phyloP scores from a whole-genome alignment of 148 eudicot genomes.

The Pharnaceum exiguum region DNA sequence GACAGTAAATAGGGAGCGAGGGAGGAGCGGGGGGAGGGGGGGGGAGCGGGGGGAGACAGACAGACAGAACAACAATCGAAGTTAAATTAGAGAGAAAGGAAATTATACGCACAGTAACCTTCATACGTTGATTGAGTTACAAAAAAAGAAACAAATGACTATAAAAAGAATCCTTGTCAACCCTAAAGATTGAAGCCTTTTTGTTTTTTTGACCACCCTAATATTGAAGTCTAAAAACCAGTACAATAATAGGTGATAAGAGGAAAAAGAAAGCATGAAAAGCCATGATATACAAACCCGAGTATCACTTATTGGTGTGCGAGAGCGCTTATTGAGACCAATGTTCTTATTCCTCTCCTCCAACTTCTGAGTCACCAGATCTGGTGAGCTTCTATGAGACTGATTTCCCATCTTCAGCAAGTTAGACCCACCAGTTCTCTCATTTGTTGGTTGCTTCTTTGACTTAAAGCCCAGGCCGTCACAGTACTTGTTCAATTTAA shows the following conservation, averaged over 20 bases:
- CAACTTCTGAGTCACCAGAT: conserved; percentile 46
- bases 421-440: conserved; percentile 58
- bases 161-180: no score
- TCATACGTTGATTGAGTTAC: no score
- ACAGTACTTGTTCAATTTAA: conserved; percentile 49
- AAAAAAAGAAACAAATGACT: no score
- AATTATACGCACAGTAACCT: no score
- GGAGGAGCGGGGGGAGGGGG: no score
- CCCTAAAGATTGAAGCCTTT: no score
- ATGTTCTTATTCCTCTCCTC: conserved; percentile 66
- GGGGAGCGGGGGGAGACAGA: no score
- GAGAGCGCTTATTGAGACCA: conserved; percentile 69
- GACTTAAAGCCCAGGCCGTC: conserved; percentile 38
- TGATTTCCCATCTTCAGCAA: conserved; percentile 59
- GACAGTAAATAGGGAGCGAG: no score
- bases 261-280: neutral
- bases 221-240: neutral
- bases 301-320: conserved; percentile 75
- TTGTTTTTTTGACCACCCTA: no score
- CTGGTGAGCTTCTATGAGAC: conserved; percentile 54
- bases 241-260: neutral
- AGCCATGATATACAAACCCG: conserved; percentile 48
- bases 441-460: conserved; percentile 60
- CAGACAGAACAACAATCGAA: no score
- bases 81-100: no score